Base-by-base conservation (phyloP, 148 eudicot species). In the Tetragonia tetragonoides region DNA sequence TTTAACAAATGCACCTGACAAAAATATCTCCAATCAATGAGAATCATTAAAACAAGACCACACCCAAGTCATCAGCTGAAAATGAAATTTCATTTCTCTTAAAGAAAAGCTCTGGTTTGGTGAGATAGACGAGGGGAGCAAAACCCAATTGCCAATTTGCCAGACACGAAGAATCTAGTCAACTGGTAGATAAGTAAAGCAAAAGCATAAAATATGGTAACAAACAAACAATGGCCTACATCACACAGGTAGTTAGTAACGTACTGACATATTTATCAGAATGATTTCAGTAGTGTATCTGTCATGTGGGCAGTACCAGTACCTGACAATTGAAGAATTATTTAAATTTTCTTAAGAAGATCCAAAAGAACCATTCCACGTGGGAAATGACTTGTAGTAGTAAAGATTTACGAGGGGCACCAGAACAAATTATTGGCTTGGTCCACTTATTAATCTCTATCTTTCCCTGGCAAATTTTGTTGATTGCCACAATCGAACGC, bases 281-380 rank as follows among this genome's bases (percentile, higher is more conserved):
- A 42, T 68, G 15, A 41, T 42, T 7, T 42, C 42, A 68, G 21
- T 6, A 41, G 28, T 11, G 44, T 68, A 66, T 66, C 28, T 68
- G 28, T 68, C 71, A 68, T 42, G 53, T 28, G 34, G 34, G 34
- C 34, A 40, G 71, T 21, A 15, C 71, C 71, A 16, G 28, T 9
- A 17, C 41, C 24, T 68, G 51, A 46, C 71, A 20, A 18, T 68
- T 6, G 21, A n/a, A 10, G 38, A 40, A 40, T 39, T 6, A 66
- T 66, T 39, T 66, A 40, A 39, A 39, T 17, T 14, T 5, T 2
- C 2, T 10, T 10, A 0, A 15, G 39, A 11, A 66, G 70, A 38
- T 40, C 70, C 70, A 66, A 66, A 66, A 34, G 39, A 66, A 66
- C 70, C 15, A 17, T 20, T 16, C 70, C 38, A 40, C 70, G 46